Conservation (phyloP, 2,329 filamentous ascomycete genomes). For the Periconia sp. region DNA sequence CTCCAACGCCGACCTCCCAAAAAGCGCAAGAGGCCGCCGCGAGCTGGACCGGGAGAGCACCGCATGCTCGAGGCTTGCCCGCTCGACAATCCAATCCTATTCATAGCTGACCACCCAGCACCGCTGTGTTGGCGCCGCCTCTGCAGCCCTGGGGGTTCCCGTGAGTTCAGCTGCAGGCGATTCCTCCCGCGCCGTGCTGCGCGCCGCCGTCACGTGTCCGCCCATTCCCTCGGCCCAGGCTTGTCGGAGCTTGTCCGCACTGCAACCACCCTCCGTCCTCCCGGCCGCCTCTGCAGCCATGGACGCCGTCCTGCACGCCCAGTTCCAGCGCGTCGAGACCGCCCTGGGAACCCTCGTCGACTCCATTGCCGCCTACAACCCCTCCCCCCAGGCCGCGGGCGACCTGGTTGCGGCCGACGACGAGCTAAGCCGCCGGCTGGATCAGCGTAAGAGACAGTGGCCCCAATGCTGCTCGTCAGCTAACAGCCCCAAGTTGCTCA, state of each 20-base stretch:
- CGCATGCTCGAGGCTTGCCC: too few species aligned
- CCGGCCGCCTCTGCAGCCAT: slow-evolving; percentile 35
- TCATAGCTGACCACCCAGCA: slow-evolving; percentile 27
- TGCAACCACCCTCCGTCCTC: slow-evolving; percentile 2
- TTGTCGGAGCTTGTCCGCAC: neutral
- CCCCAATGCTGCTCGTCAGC: neutral
- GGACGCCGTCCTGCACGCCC: slow-evolving; percentile 50
- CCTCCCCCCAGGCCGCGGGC: slow-evolving; percentile 68
- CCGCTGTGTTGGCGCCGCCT: slow-evolving; percentile 29
- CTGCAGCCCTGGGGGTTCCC: too few species aligned
- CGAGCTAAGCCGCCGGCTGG: slow-evolving; percentile 69
- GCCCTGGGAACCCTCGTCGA: slow-evolving; percentile 72
- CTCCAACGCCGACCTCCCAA: too few species aligned
- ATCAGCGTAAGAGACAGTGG: slow-evolving; percentile 59
- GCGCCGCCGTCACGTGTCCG: neutral
- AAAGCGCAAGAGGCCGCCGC: too few species aligned
- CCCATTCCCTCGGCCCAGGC: neutral
- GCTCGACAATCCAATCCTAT: too few species aligned
- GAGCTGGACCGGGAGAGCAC: too few species aligned
- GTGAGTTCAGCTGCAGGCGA: slow-evolving; percentile 10
- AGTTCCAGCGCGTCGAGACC: slow-evolving; percentile 54
- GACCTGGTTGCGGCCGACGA: slow-evolving; percentile 75
- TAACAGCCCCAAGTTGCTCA: slow-evolving; percentile 62
- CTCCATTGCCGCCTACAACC: slow-evolving; percentile 83
- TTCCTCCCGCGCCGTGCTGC: too few species aligned